phyloP scores from a whole-genome alignment of 2,329 filamentous ascomycete genomes.

The Onygenales sp. region DNA sequence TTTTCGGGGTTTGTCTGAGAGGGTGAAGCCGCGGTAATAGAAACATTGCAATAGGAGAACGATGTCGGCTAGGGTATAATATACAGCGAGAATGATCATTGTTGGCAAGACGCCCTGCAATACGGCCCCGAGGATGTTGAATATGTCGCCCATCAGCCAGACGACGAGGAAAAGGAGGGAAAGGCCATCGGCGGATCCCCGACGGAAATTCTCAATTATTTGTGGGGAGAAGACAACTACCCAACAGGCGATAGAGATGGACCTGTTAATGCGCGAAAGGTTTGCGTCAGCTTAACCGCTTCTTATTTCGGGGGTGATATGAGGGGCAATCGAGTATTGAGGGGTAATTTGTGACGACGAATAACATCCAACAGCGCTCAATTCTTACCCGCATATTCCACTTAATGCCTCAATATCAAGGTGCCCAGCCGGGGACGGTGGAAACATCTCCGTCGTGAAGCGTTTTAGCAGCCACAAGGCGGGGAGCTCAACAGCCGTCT shows the following conservation, averaged over 20 bases:
- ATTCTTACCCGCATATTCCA: conserved; percentile 70
- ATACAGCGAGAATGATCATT: conserved; percentile 90
- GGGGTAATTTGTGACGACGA: neutral
- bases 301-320: neutral
- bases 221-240: conserved; percentile 96
- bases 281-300: neutral
- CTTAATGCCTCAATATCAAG: conserved; percentile 85
- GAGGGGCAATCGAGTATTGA: neutral
- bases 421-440: conserved; percentile 39
- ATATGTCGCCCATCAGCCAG: conserved; percentile 90
- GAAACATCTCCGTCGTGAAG: conserved; percentile 17
- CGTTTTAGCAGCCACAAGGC: neutral
- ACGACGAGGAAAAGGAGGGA: conserved; percentile 86
- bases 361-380: neutral
- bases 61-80: conserved; percentile 86
- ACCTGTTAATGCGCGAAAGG: conserved; percentile 40
- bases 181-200: conserved; percentile 74
- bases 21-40: conserved; percentile 77
- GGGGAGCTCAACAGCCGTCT: neutral
- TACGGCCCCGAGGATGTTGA: conserved; percentile 90
- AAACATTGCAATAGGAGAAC: conserved; percentile 85
- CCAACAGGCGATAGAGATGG: conserved; percentile 95
- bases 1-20: conserved; percentile 16
- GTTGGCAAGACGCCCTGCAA: conserved; percentile 87
- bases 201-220: conserved; percentile 88